Base-by-base conservation (phyloP, 2,329 filamentous ascomycete genomes). In the Fonsecaea pedrosoi region DNA sequence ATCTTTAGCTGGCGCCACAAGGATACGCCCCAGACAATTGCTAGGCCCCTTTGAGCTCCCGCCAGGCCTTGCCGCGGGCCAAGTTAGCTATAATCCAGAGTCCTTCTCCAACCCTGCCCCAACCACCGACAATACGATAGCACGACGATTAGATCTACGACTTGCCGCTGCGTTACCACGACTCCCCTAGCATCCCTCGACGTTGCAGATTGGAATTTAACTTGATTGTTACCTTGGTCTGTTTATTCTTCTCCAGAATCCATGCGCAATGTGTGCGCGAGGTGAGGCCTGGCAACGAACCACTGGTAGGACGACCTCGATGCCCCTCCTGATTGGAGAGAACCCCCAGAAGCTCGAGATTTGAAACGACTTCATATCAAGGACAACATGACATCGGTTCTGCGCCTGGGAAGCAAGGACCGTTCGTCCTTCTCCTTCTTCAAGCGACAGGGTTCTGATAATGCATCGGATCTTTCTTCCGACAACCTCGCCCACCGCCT, bases 1-100 rank as follows among this genome's bases (percentile, higher is more conserved):
- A 70, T 70, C 66, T 70, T 70, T 70, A 70, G 68, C 63, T 60
- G 35, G 60, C 66, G 68, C 68, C 68, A 70, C 64, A 59, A 9
- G 58, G 40, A 45, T 58, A 25, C 57, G 50, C 68, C 58, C 55
- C 32, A 62, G 48, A 35, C 50, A 13, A n/a, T 18, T 65, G 21
- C 68, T 69, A 69, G 58, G 61, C 67, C 59, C 38, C 38, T 69
- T 67, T 42, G 54, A 67, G 68, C 56, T 50, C 56, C 61, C 62
- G 62, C 40, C 62, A 56, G 62, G 60, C 35, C 54, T 56, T 42
- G 53, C 42, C 63, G 55, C 45, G 56, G 67, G 61, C 55, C 54
- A 65, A 61, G 42, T 60, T 62, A 61, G 63, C 65, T 70, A 70
- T 68, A 66, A 64, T 56, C 68, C 65, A 50, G 55, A 62, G 64